Evolutionary conservation across 1,139 yeast genomes (phyloP).

Genomic region (Scheffersomyces lignicola): DNA sequence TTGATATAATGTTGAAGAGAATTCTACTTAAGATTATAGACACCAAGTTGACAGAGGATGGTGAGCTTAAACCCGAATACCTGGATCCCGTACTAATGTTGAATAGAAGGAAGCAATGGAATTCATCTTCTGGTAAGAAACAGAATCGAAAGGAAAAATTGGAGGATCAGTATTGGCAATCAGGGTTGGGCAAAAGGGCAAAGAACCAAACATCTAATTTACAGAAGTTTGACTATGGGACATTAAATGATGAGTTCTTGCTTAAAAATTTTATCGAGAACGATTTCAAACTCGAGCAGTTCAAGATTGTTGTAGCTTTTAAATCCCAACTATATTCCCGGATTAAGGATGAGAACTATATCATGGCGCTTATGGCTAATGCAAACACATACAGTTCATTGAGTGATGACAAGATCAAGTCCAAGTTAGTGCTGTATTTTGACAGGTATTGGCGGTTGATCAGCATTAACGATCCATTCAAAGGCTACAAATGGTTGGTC

Average conservation of each 20-base stretch:
- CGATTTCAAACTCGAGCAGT: background rate
- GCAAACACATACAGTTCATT: background rate
- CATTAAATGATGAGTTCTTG: conserved; percentile 1
- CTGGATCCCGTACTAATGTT: background rate
- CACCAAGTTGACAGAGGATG: conserved; percentile 1
- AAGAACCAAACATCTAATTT: background rate
- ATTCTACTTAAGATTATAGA: conserved; percentile 1
- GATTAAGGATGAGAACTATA: background rate
- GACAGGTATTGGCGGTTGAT: conserved; percentile 2
- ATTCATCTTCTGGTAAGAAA: background rate
- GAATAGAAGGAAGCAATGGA: background rate
- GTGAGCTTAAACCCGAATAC: conserved; percentile 1
- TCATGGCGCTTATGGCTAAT: background rate
- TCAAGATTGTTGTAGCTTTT: background rate
- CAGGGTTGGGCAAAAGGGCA: background rate
- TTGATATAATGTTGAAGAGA: conserved; percentile 2
- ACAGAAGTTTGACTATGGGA: background rate
- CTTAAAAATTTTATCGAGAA: conserved; percentile 2
- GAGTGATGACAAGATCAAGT: conserved; percentile 1
- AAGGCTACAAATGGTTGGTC: background rate
- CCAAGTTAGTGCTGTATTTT: background rate
- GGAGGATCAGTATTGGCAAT: conserved; percentile 1
- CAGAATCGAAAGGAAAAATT: background rate
- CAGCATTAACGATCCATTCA: background rate
- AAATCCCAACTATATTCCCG: conserved; percentile 2